These are phyloP conservation scores for Capsaspora owczarzaki DNA, from an alignment of 78 protist genomes.

Conservation along the genomic window DNA sequence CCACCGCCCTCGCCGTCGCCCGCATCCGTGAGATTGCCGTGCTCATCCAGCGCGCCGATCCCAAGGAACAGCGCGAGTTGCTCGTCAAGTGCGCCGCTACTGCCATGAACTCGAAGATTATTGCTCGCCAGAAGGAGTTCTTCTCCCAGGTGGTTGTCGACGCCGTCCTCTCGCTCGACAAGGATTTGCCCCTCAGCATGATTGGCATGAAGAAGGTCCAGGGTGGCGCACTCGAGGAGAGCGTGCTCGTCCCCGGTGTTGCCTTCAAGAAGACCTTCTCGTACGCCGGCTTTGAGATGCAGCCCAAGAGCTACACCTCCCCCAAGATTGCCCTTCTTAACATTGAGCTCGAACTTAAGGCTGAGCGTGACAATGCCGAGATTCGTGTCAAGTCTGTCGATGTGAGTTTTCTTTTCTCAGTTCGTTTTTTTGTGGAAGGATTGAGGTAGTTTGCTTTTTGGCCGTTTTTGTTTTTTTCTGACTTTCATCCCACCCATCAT, in stretches of 20 bases:
- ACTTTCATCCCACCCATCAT: too few species aligned
- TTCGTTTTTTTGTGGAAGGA: too few species aligned
- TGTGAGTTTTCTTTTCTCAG: too few species aligned
- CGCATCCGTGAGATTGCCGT: conserved; percentile 36
- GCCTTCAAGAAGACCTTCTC: conserved; percentile 99
- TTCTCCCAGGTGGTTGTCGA: conserved; percentile 94
- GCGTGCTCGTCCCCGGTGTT: conserved; percentile 93
- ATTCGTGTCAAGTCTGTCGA: conserved; percentile 61
- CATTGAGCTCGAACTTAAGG: conserved; percentile 98
- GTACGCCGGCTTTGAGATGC: conserved; percentile 99
- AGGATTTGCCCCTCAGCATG: conserved; percentile 63
- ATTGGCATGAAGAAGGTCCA: conserved; percentile 96
- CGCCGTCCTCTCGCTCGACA: conserved; percentile 80
- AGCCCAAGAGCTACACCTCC: conserved; percentile 86
- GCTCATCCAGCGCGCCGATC: neutral
- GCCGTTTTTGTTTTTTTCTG: too few species aligned
- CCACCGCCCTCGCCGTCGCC: conserved; percentile 53
- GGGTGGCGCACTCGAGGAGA: conserved; percentile 52
- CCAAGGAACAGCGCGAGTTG: conserved; percentile 48
- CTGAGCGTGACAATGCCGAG: conserved; percentile 97
- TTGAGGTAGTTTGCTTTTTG: too few species aligned
- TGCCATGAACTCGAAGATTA: conserved; percentile 93
- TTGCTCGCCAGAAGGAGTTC: conserved; percentile 73
- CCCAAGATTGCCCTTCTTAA: conserved; percentile 92
- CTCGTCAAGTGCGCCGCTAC: conserved; percentile 92